Base-by-base conservation (phyloP, 495 filamentous ascomycete species). In the Neurospora terricola region DNA sequence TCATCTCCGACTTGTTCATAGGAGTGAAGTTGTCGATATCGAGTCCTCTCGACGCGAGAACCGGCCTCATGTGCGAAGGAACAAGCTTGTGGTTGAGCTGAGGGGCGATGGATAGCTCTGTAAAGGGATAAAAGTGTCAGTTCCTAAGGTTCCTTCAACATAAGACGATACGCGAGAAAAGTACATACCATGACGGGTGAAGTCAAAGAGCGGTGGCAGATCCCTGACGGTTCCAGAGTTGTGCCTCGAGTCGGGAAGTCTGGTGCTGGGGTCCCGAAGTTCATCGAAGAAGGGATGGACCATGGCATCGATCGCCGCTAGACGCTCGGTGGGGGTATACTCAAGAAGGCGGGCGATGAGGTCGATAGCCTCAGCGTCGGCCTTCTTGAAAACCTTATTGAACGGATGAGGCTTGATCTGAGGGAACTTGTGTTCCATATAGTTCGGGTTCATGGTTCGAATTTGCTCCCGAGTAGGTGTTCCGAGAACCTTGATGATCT, bases 361-460 rank as follows among this genome's bases (percentile, higher is more conserved):
- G 78, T 98, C 96, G 79, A 99, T 97, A 27, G 96, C 96, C 80
- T 94, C 93, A 16, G 88, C 85, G 71, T 96, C 92, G 34, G 96
- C 96, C 87, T 93, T 96, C 72, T 96, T 91, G 89, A 99, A 98
- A 27, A 99, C 96, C 88, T 98, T 99, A 80, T 92, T 94, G 87
- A 99, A 99, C 12, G 96, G 96, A 79, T 99, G 96, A 45, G 96
- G 96, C 86, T 99, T 99, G 87, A 99, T 99, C 80, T 99, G 96
- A 54, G 96, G 96, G 80, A 99, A 99, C 84, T 98, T 98, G 84
- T 99, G 96, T 83, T 98, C 96, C 96, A 99, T 99, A 83, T 99
- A 98, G 82, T 99, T 99, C 70, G 96, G 96, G 81, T 99, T 99
- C 96, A 99, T 99, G 69, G 96, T 99, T 71, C 96, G 93, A 79